Evolutionary conservation across 768 basidiomycete genomes (phyloP), one percentile per base, ranked within the genome.

Genomic region (Lactarius vividus): DNA sequence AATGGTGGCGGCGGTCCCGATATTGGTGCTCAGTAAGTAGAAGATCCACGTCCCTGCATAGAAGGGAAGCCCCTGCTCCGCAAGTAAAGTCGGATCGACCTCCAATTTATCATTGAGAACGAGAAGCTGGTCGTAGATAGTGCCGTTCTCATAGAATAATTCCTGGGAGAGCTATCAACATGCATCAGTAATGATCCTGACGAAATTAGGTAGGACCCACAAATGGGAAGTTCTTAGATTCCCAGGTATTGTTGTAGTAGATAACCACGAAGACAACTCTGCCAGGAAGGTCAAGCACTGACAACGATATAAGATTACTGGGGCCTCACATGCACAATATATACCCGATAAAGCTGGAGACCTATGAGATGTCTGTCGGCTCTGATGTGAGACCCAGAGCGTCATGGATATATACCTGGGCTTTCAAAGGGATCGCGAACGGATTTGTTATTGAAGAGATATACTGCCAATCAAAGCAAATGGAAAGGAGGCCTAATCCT

Each of bases 371-470:
- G 11, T 7, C n/a, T 29, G 16, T 67, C 1, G 60, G 57, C 1
- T 8, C 15, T 29, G 8, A 2, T 18, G 33, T 15, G 23, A 49
- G 29, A 11, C 8, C 6, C 20, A 6, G 31, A n/a, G n/a, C 5
- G 0, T 28, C 37, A 10, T 29, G 6, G n/a, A 13, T 23, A 11
- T 18, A 11, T 49, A 73, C 71, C 65, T 76, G 85, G 3, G 84
- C 82, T 7, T 80, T 79, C 13, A 88, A 73, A 0, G 86, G 86
- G 31, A 85, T 85, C 3, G 79, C 74, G 73, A 86, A 74, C 4
- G 85, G 84, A 63, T 83, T 85, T 42, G 68, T 39, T 29, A 71
- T 75, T 4, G 67, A 61, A 23, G 73, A 71, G 42, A 74, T 71
- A 63, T 74, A 74, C 62, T 72, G 67, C 70, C 63, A 74, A 62